Evolutionary conservation across 805 yeast genomes (phyloP).

Genomic region (Jamesozyma spencerorum): DNA sequence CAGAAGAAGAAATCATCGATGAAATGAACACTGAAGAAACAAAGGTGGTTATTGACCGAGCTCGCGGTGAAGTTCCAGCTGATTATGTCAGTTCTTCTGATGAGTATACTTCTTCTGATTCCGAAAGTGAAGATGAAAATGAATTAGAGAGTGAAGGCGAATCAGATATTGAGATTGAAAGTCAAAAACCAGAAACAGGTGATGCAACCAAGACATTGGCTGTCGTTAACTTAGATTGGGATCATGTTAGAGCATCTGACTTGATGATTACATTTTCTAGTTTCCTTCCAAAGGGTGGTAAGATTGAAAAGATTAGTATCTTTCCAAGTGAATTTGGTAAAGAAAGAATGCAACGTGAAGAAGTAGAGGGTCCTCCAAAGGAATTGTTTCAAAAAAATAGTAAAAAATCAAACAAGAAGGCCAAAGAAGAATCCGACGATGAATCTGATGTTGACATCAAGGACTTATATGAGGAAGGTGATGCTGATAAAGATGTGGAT

Average conservation of each 20-base stretch:
- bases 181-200: constrained; percentile 64
- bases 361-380: constrained; percentile 83
- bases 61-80: constrained; percentile 56
- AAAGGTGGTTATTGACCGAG: constrained; percentile 38
- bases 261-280: constrained; percentile 81
- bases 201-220: constrained; percentile 80
- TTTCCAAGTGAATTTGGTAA: constrained; percentile 91
- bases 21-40: constrained; percentile 10
- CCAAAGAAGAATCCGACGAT: constrained; percentile 36
- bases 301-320: constrained; percentile 56
- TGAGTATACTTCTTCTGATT: constrained; percentile 38
- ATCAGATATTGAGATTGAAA: constrained; percentile 46
- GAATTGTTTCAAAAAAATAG: constrained; percentile 57
- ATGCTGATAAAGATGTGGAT: constrained; percentile 77
- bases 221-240: constrained; percentile 96
- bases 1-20: constrained; percentile 17
- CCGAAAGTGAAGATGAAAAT: constrained; percentile 28
- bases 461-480: constrained; percentile 67
- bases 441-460: constrained; percentile 54
- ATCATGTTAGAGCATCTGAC: constrained; percentile 79
- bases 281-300: constrained; percentile 71
- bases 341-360: constrained; percentile 83
- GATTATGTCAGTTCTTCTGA: constrained; percentile 36
- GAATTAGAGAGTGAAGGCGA: constrained; percentile 31
- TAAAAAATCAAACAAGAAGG: constrained; percentile 28